Percentiles rank a stretch among this genome's conserved stretches.
These are phyloP conservation scores for Trypanosoma rangeli DNA, from an alignment of 208 protist species.

Conservation along the genomic window DNA sequence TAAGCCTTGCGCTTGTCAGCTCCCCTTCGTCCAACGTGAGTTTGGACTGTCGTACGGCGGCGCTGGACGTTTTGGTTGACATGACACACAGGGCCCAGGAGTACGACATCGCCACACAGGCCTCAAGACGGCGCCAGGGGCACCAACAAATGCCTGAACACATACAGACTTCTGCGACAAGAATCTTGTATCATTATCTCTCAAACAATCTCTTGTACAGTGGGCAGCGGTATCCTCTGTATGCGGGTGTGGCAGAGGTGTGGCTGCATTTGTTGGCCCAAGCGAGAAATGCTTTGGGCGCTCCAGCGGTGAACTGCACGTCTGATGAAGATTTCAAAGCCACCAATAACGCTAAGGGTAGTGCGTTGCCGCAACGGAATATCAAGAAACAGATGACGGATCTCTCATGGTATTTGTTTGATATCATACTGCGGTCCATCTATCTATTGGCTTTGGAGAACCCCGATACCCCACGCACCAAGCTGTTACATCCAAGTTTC, in stretches of 20 bases:
- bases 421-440: slow-evolving; percentile 78
- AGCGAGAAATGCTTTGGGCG: neutral
- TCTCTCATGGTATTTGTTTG: slow-evolving; percentile 86
- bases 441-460: slow-evolving; percentile 82
- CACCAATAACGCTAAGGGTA: slow-evolving; percentile 24
- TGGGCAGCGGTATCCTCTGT: slow-evolving; percentile 50
- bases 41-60: slow-evolving; percentile 65
- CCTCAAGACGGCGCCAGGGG: slow-evolving; percentile 36
- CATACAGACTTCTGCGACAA: slow-evolving; percentile 54
- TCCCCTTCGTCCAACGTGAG: slow-evolving; percentile 64
- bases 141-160: slow-evolving; percentile 6
- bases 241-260: slow-evolving; percentile 73
- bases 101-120: slow-evolving; percentile 62
- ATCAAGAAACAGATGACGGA: slow-evolving; percentile 68
- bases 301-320: too few relatives aligned
- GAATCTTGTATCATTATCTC: slow-evolving; percentile 76
- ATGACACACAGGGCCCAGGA: slow-evolving; percentile 69
- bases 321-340: too few relatives aligned
- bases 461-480: slow-evolving; percentile 27
- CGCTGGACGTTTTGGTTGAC: slow-evolving; percentile 65
- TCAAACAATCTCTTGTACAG: slow-evolving; percentile 83
- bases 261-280: slow-evolving; percentile 61
- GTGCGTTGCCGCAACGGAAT: slow-evolving; percentile 29
- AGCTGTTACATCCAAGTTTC: slow-evolving; percentile 71
- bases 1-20: slow-evolving; percentile 74